Evolutionary conservation across 108 stramenopile genomes (phyloP), one percentile per base, ranked within the genome.

Genomic region (Nannochloropsis gaditana): DNA sequence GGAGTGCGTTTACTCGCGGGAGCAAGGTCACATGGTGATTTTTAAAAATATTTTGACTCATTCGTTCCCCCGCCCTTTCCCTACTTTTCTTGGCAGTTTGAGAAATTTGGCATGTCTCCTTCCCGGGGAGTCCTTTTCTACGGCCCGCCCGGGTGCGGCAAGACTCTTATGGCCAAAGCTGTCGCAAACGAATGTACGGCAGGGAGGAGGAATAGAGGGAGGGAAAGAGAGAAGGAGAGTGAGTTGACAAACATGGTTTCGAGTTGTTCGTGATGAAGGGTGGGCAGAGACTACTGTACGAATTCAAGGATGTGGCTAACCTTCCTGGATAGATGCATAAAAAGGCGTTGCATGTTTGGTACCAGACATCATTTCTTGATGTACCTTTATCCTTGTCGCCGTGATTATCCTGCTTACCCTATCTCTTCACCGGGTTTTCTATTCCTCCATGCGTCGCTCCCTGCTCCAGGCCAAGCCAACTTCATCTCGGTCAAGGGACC

Each of bases 131-230:
- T 99, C 43, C 94, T 99, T 44, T 99, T 99, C 92, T 99, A 99
- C 89, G 99, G 99, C 45, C 99, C 99, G 79, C 99, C 99, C 47
- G 99, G 99, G 80, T 99, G 99, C 87, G 97, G 97, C 92, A 99
- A 99, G 93, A 99, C 99, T 45, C 93, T 99, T 84, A 97, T 99
- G 95, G 99, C 99, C 80, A 99, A 99, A 92, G 99, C 99, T 43
- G 99, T 99, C 41, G 99, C 99, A 84, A 99, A 99, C 91, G 99
- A 99, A 89, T 99, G 99, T 90, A 15, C 47, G 47, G 31, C 31
- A 31, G 31, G 31, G 31, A 31, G 31, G 31, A 31, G 31, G 31
- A 31, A 31, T 31, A 1, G 1, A 1, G 31, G 31, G 31, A 31
- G 31, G 31, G 31, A 31, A 31, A 31, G 31, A 31, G 31, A 31